phyloP scores from a whole-genome alignment of 2,329 filamentous ascomycete genomes.

The Torrubiella hemipterigena region DNA sequence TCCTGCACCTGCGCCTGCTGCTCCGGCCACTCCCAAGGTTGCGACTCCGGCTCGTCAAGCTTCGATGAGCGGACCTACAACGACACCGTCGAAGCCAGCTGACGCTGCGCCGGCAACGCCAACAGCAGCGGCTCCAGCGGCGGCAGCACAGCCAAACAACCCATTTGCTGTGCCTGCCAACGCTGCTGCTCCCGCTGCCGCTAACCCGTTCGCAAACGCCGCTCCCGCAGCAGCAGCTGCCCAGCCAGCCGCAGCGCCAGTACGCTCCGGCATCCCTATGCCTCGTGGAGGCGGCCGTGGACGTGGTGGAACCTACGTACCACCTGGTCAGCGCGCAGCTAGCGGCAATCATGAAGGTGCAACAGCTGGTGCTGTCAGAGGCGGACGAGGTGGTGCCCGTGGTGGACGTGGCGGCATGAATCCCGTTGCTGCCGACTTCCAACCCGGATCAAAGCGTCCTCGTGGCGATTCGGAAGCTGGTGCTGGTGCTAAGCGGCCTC shows the following conservation, averaged over 20 bases:
- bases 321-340: slow-evolving; percentile 22
- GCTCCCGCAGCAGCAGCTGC: slow-evolving; percentile 8
- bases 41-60: slow-evolving; percentile 11
- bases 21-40: slow-evolving; percentile 9
- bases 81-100: slow-evolving; percentile 9
- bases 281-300: slow-evolving; percentile 28
- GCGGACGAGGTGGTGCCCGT: slow-evolving; percentile 28
- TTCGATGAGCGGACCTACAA: slow-evolving; percentile 12
- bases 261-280: slow-evolving; percentile 26
- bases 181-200: slow-evolving; percentile 6
- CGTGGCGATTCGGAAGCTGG: slow-evolving; percentile 37
- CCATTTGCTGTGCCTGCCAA: slow-evolving; percentile 9
- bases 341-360: slow-evolving; percentile 24
- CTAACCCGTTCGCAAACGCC: slow-evolving; percentile 20
- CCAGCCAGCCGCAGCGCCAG: slow-evolving; percentile 6
- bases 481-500: slow-evolving; percentile 28
- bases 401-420: slow-evolving; percentile 33
- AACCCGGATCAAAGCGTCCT: slow-evolving; percentile 44
- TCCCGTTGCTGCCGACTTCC: slow-evolving; percentile 40
- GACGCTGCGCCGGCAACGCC: slow-evolving; percentile 10
- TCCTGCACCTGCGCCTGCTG: slow-evolving; percentile 10
- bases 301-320: slow-evolving; percentile 23
- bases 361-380: slow-evolving; percentile 16
- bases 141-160: slow-evolving; percentile 5
- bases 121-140: slow-evolving; percentile 6